Conservation (phyloP, 371 early-diverging fungal species). For the Mortierella polycephala region DNA sequence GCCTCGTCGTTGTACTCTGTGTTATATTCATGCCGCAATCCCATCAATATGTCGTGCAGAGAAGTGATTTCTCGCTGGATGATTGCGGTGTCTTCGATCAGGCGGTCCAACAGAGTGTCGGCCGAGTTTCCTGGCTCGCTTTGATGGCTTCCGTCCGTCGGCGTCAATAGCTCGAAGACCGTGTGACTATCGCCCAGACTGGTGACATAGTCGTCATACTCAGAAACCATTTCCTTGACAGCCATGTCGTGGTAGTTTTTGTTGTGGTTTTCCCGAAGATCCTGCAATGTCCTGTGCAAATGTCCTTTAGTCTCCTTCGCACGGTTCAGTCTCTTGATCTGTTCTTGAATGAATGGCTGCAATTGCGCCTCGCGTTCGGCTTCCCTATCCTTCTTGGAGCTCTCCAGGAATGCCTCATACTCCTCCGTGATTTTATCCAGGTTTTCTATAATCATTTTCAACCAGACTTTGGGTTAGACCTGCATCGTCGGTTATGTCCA, state of each 20-base stretch:
- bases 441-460: slow-evolving; percentile 24
- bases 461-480: not conserved
- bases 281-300: slow-evolving; percentile 55
- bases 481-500: too few relatives aligned
- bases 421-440: slow-evolving; percentile 43
- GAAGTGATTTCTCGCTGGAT: slow-evolving; percentile 29
- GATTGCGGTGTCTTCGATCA: slow-evolving; percentile 21
- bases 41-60: slow-evolving; percentile 25
- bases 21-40: slow-evolving; percentile 37
- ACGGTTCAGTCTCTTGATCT: slow-evolving; percentile 52
- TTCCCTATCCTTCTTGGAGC: slow-evolving; percentile 28
- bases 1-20: slow-evolving; percentile 50
- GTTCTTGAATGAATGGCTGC: slow-evolving; percentile 38
- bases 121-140: not conserved
- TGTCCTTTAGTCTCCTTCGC: slow-evolving; percentile 20
- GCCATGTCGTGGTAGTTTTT: slow-evolving; percentile 84
- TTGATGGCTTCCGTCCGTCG: not conserved
- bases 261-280: slow-evolving; percentile 78
- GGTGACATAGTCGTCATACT: slow-evolving; percentile 67
- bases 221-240: slow-evolving; percentile 71
- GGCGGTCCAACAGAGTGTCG: slow-evolving; percentile 10
- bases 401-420: slow-evolving; percentile 29
- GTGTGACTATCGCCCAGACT: not conserved
- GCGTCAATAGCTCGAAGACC: not conserved
- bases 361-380: slow-evolving; percentile 18